Evolutionary conservation across 345 rosid species (phyloP), one percentile per base, ranked within the genome.

Genomic region (Turnera subulata): DNA sequence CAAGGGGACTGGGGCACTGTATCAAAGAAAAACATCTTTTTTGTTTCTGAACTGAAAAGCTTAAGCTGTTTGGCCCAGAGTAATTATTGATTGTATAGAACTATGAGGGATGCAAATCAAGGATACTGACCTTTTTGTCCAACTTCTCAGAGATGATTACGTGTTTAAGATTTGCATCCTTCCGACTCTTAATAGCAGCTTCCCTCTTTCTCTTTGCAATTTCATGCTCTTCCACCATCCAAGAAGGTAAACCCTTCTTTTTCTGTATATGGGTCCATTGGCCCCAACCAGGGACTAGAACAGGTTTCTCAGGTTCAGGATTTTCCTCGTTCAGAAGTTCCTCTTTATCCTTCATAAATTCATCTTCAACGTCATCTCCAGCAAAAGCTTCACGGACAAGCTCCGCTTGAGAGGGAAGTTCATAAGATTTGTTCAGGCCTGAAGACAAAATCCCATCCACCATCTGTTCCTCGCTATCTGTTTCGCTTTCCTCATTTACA

Each of bases 341-440:
- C 71, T 71, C 69, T 62, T 87, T 93, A 39, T 81, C 84, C 74
- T 83, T 85, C 59, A 72, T 80, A 66, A 93, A 93, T 59, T 89
- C 96, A 13, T 82, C 91, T 39, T 68, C 80, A 20, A 89, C 97
- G 42, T 93, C 88, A 72, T 89, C 96, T 39, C 97, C 99, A 1
- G 99, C 97, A 75, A 93, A 93, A 65, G 94, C 96, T 47, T 77
- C 84, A 53, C 53, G 84, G 46, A 89, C 73, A 64, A 89, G 96
- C 66, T 93, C 99, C 18, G 73, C 93, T 73, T 89, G 99, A 55
- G 96, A 89, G 64, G 94, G 97, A 59, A 89, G 88, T 55, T 76
- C 76, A 75, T 73, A 87, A 9, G 86, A 62, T 46, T 74, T 64
- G 59, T 63, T 68, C 6, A 78, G 61, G 44, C 70, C 80, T 6